Conservation (phyloP, 2,329 filamentous ascomycete genomes). For the Trichoderma citrinoviride region DNA sequence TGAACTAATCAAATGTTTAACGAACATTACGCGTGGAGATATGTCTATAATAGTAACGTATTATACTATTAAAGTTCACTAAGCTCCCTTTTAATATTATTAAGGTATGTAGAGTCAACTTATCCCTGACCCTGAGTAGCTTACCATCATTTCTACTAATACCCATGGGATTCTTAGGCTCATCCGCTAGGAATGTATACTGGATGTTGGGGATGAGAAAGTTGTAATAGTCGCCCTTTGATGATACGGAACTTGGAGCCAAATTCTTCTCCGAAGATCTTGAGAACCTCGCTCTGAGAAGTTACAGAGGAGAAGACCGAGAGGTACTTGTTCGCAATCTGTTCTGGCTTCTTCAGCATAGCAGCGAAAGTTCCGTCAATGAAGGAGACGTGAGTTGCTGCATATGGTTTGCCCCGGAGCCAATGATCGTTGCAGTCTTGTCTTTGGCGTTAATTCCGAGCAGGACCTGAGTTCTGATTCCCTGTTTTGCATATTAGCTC, state of each 20-base stretch:
- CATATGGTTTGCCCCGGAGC: not conserved
- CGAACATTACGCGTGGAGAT: too few relatives aligned
- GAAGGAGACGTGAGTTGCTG: not conserved
- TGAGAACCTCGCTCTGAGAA: not conserved
- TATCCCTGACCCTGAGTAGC: not conserved
- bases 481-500: not conserved
- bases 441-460: not conserved
- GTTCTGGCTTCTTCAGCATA: not conserved
- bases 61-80: not conserved
- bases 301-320: not conserved
- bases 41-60: too few relatives aligned
- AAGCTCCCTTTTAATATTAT: not conserved
- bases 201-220: not conserved
- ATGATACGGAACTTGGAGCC: not conserved
- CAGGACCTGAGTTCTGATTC: not conserved
- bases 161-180: not conserved
- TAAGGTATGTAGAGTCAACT: not conserved
- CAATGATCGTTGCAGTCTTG: not conserved
- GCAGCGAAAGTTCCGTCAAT: not conserved
- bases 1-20: too few relatives aligned
- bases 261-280: slow-evolving; percentile 1
- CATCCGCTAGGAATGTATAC: not conserved
- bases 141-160: not conserved
- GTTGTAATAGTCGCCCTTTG: not conserved
- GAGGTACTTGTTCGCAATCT: not conserved